phyloP scores from a whole-genome alignment of 2,329 filamentous ascomycete species.

The Alternaria atra region DNA sequence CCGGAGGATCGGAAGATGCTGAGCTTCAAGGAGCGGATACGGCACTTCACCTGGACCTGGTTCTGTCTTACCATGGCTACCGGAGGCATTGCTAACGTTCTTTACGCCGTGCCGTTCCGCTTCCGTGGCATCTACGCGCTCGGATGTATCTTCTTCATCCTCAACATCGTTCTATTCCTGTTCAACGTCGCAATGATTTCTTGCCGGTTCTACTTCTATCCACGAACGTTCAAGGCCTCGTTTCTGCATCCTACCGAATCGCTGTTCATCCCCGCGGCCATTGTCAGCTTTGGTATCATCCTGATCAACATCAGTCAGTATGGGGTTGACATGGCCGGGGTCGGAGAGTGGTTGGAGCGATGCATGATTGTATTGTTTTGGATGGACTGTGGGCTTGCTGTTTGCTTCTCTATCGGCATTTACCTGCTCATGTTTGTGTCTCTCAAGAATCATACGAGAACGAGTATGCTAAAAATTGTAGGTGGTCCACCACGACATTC shows the following conservation, averaged over 20 bases:
- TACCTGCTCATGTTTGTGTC: slow-evolving; percentile 74
- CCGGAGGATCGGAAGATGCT: slow-evolving; percentile 18
- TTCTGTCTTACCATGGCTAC: slow-evolving; percentile 76
- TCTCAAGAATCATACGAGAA: neutral
- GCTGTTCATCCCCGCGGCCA: slow-evolving; percentile 75
- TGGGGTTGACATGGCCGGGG: slow-evolving; percentile 65
- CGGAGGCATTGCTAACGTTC: slow-evolving; percentile 67
- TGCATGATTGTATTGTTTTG: slow-evolving; percentile 76
- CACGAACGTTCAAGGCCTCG: slow-evolving; percentile 74
- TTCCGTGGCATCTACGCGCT: slow-evolving; percentile 58
- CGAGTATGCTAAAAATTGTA: slow-evolving; percentile 35
- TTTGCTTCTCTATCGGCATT: slow-evolving; percentile 72
- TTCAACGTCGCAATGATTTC: slow-evolving; percentile 73
- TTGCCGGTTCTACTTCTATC: slow-evolving; percentile 73
- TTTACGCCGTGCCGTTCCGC: slow-evolving; percentile 59
- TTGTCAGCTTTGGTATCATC: slow-evolving; percentile 71
- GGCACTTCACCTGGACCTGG: slow-evolving; percentile 79
- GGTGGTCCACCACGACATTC: slow-evolving; percentile 71
- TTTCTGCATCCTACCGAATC: slow-evolving; percentile 81
- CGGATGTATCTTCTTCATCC: slow-evolving; percentile 59
- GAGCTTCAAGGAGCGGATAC: slow-evolving; percentile 63
- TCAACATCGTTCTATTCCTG: slow-evolving; percentile 69
- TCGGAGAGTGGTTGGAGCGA: slow-evolving; percentile 58
- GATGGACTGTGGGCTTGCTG: slow-evolving; percentile 74
- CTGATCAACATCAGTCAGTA: slow-evolving; percentile 78